Percentiles rank a stretch among this genome's conserved stretches.
phyloP scores from a whole-genome alignment of 2,329 filamentous ascomycete species.

The Penicillium vulpinum region DNA sequence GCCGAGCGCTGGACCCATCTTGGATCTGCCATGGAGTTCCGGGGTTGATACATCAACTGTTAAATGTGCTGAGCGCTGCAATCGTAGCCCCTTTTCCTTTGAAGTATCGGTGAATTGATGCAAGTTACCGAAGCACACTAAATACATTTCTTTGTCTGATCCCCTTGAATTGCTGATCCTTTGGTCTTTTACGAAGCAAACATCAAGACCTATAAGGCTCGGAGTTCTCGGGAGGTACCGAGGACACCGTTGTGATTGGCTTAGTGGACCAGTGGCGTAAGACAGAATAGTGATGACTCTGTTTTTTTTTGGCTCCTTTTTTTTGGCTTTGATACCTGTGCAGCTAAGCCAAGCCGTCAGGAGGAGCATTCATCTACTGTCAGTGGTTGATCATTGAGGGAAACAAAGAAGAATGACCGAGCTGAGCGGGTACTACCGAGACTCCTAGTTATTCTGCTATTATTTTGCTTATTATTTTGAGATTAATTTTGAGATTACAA shows the following conservation, averaged over 20 bases:
- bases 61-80: not conserved
- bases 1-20: conserved; percentile 12
- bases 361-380: not conserved
- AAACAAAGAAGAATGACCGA: not conserved
- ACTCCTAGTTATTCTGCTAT: conserved; percentile 1
- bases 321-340: conserved; percentile 7
- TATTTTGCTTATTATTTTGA: not conserved
- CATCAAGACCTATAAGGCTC: conserved; percentile 1
- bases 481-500: not conserved
- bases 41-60: conserved; percentile 26
- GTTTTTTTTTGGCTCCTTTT: not conserved
- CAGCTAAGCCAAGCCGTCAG: conserved; percentile 7
- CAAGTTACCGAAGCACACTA: not conserved
- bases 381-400: conserved; percentile 7
- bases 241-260: conserved; percentile 10
- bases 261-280: conserved; percentile 1
- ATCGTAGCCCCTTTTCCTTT: not conserved
- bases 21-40: conserved; percentile 12
- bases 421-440: conserved; percentile 18
- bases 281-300: not conserved
- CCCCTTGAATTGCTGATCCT: not conserved
- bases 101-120: not conserved
- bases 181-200: not conserved
- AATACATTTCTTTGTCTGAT: not conserved
- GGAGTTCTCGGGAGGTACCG: conserved; percentile 15